phyloP scores from a whole-genome alignment of 768 basidiomycete species.

The Thelephora aurantiotincta region DNA sequence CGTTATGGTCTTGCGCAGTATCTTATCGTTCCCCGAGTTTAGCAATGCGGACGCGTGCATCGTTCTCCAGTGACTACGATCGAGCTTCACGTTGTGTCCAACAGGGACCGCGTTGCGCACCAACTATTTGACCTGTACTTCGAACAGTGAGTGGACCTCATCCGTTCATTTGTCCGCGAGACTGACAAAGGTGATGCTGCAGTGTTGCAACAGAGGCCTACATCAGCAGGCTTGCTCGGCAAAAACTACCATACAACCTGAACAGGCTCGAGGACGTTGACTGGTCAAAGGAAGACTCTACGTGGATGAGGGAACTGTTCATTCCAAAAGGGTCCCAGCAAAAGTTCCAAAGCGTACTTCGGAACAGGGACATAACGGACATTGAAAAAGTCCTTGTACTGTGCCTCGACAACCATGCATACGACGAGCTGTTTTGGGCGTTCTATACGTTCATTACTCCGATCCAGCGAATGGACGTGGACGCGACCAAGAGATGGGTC shows the following conservation, averaged over 20 bases:
- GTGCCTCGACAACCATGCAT: slow-evolving; percentile 37
- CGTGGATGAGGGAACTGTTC: slow-evolving; percentile 20
- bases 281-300: slow-evolving; percentile 18
- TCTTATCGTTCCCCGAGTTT: neutral
- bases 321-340: slow-evolving; percentile 8
- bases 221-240: slow-evolving; percentile 11
- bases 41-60: slow-evolving; percentile 47
- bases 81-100: slow-evolving; percentile 58
- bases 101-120: slow-evolving; percentile 50
- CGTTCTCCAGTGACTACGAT: slow-evolving; percentile 35
- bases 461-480: slow-evolving; percentile 14
- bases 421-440: slow-evolving; percentile 38
- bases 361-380: neutral
- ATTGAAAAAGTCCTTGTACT: slow-evolving; percentile 10
- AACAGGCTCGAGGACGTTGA: slow-evolving; percentile 8
- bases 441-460: slow-evolving; percentile 26
- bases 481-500: slow-evolving; percentile 26
- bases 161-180: slow-evolving; percentile 23
- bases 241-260: slow-evolving; percentile 9
- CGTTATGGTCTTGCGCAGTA: neutral
- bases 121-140: slow-evolving; percentile 57
- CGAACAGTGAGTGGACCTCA: slow-evolving; percentile 36
- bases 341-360: slow-evolving; percentile 2
- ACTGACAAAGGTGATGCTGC: slow-evolving; percentile 12
- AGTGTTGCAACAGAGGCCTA: slow-evolving; percentile 18